These are phyloP conservation scores for Pyrenophora tritici-repentis DNA, from an alignment of 2,329 filamentous ascomycete species.

Conservation along the genomic window DNA sequence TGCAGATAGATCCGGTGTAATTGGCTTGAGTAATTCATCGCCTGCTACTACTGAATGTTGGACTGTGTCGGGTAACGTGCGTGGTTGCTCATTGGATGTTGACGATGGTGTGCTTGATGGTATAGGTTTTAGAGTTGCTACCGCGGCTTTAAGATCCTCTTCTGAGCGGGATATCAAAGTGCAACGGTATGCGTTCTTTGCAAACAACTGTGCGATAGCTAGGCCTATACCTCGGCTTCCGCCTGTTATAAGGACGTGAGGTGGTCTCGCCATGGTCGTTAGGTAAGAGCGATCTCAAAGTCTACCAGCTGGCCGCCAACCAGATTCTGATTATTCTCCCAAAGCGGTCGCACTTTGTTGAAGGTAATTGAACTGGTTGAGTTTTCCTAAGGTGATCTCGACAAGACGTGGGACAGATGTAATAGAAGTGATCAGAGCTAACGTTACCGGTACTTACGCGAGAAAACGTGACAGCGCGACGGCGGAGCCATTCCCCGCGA, in stretches of 20 bases:
- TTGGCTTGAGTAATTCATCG: neutral
- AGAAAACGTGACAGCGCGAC: slow-evolving; percentile 35
- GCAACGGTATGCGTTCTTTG: slow-evolving; percentile 34
- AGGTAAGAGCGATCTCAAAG: neutral
- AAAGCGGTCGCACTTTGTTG: too few relatives aligned
- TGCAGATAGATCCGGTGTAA: neutral
- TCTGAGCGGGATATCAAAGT: slow-evolving; percentile 42
- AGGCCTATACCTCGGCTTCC: slow-evolving; percentile 48
- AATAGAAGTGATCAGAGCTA: neutral
- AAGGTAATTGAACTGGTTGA: too few relatives aligned
- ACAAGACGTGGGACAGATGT: too few relatives aligned
- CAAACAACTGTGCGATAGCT: slow-evolving; percentile 43
- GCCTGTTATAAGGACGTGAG: slow-evolving; percentile 46
- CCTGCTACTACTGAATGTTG: neutral
- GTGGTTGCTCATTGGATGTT: neutral
- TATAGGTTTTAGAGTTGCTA: slow-evolving; percentile 25
- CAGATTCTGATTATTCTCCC: too few relatives aligned
- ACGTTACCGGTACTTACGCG: too few relatives aligned
- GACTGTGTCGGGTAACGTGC: neutral
- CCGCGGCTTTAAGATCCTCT: slow-evolving; percentile 26
- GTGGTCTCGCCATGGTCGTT: slow-evolving; percentile 13
- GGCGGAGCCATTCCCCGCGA: slow-evolving; percentile 10
- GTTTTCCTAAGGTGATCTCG: too few relatives aligned
- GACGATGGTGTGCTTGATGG: neutral
- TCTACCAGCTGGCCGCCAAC: too few relatives aligned